Percentiles rank a stretch among this genome's conserved stretches.
Conservation (phyloP, 2,329 filamentous ascomycete species). For the Scedosporium aurantiacum region DNA sequence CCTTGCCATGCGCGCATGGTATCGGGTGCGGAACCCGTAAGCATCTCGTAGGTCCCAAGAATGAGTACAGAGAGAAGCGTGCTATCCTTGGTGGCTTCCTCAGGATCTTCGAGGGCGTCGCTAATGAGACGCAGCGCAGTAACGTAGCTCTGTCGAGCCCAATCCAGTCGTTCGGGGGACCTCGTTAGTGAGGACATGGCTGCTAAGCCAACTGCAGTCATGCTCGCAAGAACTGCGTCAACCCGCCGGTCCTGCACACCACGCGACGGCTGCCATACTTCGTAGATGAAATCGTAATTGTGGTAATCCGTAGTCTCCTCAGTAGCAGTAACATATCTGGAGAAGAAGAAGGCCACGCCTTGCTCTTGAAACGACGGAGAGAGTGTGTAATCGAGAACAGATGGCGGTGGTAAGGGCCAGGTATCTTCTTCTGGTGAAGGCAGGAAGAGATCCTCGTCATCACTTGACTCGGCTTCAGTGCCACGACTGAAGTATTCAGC, state of each 20-base stretch:
- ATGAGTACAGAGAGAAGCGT: constrained; percentile 44
- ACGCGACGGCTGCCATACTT: constrained; percentile 37
- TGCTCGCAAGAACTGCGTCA: constrained; percentile 38
- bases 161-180: constrained; percentile 30
- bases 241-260: constrained; percentile 19
- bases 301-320: constrained; percentile 33
- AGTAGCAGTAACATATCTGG: constrained; percentile 31
- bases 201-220: constrained; percentile 43
- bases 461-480: constrained; percentile 8
- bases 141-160: constrained; percentile 39
- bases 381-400: constrained; percentile 20
- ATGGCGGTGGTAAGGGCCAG: constrained; percentile 19
- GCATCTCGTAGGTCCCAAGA: constrained; percentile 42
- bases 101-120: constrained; percentile 32
- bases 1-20: constrained; percentile 41
- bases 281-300: constrained; percentile 41
- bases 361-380: constrained; percentile 28
- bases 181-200: constrained; percentile 36
- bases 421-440: constrained; percentile 21
- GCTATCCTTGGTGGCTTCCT: constrained; percentile 32
- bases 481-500: not conserved
- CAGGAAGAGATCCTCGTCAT: constrained; percentile 17
- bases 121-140: constrained; percentile 40
- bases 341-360: constrained; percentile 39
- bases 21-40: constrained; percentile 33